Conservation (phyloP, 106 monocot genomes). For the Phalaenopsis equestris region DNA sequence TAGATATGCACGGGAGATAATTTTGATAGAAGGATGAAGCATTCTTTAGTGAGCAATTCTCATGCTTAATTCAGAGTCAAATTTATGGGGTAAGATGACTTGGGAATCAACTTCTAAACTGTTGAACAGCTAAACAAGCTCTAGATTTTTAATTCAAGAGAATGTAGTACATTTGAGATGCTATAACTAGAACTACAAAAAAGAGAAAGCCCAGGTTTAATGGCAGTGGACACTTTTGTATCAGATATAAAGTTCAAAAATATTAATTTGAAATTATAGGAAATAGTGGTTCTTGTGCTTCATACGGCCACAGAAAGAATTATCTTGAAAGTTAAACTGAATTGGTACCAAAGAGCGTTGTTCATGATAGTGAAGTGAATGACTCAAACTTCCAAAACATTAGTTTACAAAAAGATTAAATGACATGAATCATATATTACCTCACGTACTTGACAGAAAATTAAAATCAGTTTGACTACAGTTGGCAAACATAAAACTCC, state of each 20-base stretch:
- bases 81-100: not conserved
- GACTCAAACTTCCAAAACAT: not conserved
- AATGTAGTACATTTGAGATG: not conserved
- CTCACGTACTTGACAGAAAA: not conserved
- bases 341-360: not conserved
- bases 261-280: not conserved
- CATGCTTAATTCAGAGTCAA: too few species aligned
- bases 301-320: not conserved
- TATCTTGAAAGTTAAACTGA: not conserved
- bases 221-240: not conserved
- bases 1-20: too few species aligned
- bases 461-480: not conserved
- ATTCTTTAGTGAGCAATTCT: too few species aligned
- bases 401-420: not conserved
- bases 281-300: not conserved
- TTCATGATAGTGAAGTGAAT: not conserved
- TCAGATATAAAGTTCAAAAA: not conserved
- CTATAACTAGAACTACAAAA: not conserved
- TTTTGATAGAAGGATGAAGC: too few species aligned
- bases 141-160: not conserved
- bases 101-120: not conserved
- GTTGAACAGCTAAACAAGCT: not conserved
- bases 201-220: not conserved
- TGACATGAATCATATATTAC: not conserved
- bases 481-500: not conserved